These are phyloP conservation scores for Claviceps africana DNA, from an alignment of 2,329 filamentous ascomycete genomes.

Conservation along the genomic window DNA sequence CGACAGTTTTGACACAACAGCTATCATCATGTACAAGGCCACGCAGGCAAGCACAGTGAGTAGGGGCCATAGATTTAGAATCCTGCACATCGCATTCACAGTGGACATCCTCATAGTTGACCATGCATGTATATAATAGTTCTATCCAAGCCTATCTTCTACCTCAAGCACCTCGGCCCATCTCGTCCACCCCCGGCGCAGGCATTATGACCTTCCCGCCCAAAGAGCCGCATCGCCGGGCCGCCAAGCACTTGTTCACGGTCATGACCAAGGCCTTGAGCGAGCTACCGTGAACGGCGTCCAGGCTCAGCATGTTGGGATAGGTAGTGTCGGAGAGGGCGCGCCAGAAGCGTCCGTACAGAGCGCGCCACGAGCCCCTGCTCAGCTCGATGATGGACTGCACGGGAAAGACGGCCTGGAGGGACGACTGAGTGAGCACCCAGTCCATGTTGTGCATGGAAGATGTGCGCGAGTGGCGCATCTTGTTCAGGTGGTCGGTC, in stretches of 20 bases:
- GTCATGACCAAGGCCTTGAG: slow-evolving; percentile 14
- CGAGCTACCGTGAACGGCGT: slow-evolving; percentile 13
- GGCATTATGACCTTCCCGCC: slow-evolving; percentile 9
- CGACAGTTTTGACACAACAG: too few species aligned
- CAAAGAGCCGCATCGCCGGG: slow-evolving; percentile 12
- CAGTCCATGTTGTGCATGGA: slow-evolving; percentile 15
- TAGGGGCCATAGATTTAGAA: too few species aligned
- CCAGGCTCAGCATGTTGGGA: slow-evolving; percentile 21
- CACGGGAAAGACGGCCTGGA: background rate
- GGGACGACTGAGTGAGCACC: slow-evolving; percentile 11
- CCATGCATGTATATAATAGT: too few species aligned
- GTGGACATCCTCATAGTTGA: background rate
- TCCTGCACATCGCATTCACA: too few species aligned
- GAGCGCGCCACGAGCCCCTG: slow-evolving; percentile 8
- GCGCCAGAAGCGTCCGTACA: slow-evolving; percentile 14
- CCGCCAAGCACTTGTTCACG: slow-evolving; percentile 19
- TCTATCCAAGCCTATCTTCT: background rate
- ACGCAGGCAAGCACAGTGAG: too few species aligned
- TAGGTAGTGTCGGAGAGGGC: slow-evolving; percentile 11
- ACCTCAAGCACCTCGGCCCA: background rate
- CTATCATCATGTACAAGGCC: too few species aligned
- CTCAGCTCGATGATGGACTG: slow-evolving; percentile 8
- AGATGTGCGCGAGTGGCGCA: slow-evolving; percentile 6
- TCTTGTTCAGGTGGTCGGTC: slow-evolving; percentile 6
- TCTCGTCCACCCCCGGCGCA: background rate